Evolutionary conservation across 345 rosid genomes (phyloP), one percentile per base, ranked within the genome.

Genomic region (Barbarea vulgaris): DNA sequence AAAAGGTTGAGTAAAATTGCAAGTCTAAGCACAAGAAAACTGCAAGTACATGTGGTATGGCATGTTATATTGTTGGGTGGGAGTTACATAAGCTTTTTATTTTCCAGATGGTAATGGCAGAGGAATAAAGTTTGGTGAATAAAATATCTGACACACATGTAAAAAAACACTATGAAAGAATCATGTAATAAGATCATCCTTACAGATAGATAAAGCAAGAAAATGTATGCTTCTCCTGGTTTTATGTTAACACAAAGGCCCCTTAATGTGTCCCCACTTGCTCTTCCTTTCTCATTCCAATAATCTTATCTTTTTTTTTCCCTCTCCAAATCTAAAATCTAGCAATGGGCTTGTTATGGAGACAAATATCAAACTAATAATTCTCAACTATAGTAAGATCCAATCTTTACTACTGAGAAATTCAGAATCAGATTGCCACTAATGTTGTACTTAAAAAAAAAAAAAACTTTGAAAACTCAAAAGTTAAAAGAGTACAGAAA

Each of bases 261-360:
- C 75, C 70, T 25, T 81, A 73, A 76, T 52, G 34, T n/a, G 85
- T 67, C 80, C 84, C 86, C 80, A 77, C 85, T 70, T 82, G 69
- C 70, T 47, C 58, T 75, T 48, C 75, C 76, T 79, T 70, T 51
- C 13, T 53, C 66, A 74, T 65, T 67, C n/a, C 64, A 51, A 60
- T 64, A 36, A 39, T 70, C 36, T 22, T n/a, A n/a, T 78, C n/a
- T 34, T 78, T 33, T 52, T 67, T 28, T 50, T 41, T 44, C n/a
- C n/a, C n/a, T 18, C 2, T 19, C 18, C 61, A 67, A 70, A 55
- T 37, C 64, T 54, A 44, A 44, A 44, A 44, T 44, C 50, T n/a
- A 44, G 50, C 70, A 84, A 78, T 46, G 27, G 22, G 5, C 56
- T 71, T 82, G 82, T 73, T 48, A 47, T 51, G 64, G 79, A 78